Evolutionary conservation across 2,329 filamentous ascomycete species (phyloP).

Genomic region (Phaeosphaeria sp.): DNA sequence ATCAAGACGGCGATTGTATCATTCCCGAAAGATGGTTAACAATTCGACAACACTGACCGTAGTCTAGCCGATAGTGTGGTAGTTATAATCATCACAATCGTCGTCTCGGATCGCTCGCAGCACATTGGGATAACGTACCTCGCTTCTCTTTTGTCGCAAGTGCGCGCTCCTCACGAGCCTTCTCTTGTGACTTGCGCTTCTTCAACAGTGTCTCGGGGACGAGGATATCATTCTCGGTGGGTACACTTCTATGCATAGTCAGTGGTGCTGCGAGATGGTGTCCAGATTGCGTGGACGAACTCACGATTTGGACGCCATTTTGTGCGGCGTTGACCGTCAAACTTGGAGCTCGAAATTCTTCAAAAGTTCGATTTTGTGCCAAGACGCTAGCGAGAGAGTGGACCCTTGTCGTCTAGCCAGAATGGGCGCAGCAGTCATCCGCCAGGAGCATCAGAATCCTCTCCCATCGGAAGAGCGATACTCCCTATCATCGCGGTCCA

Average conservation of each 20-base stretch:
- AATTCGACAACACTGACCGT: slow-evolving; percentile 95
- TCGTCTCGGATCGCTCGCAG: slow-evolving; percentile 27
- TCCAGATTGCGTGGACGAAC: slow-evolving; percentile 66
- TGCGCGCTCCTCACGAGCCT: slow-evolving; percentile 89
- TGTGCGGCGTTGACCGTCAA: slow-evolving; percentile 35
- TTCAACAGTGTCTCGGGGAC: slow-evolving; percentile 99
- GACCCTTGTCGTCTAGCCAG: not conserved
- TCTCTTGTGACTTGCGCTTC: slow-evolving; percentile 99
- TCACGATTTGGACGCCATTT: slow-evolving; percentile 61
- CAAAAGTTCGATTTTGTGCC: slow-evolving; percentile 23
- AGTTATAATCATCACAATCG: slow-evolving; percentile 80
- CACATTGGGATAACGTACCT: slow-evolving; percentile 67
- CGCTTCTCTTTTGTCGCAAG: slow-evolving; percentile 85
- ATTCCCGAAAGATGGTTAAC: slow-evolving; percentile 99
- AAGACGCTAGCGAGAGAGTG: slow-evolving; percentile 16
- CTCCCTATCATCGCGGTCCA: not conserved
- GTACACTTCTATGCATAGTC: slow-evolving; percentile 73
- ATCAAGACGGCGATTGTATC: slow-evolving; percentile 57
- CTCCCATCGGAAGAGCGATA: too few relatives aligned
- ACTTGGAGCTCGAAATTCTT: slow-evolving; percentile 15
- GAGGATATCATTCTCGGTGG: slow-evolving; percentile 93
- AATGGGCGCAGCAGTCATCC: not conserved
- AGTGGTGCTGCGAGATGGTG: slow-evolving; percentile 5
- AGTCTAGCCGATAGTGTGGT: slow-evolving; percentile 90
- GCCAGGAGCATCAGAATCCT: too few relatives aligned